phyloP scores from a whole-genome alignment of 768 basidiomycete genomes.

The Leucogyrophana mollusca region DNA sequence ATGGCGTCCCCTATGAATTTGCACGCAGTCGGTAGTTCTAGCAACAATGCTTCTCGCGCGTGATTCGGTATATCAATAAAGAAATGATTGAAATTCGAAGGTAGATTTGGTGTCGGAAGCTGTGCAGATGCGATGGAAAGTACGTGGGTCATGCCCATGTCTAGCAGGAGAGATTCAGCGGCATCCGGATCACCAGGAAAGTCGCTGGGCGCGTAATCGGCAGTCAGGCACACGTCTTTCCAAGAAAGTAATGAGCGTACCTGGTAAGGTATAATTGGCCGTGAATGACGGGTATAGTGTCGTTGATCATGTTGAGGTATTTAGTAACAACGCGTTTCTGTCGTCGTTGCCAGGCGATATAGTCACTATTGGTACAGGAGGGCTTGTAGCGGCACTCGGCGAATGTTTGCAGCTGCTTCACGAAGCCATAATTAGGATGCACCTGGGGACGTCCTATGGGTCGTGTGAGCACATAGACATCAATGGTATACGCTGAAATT shows the following conservation, averaged over 20 bases:
- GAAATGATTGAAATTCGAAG: constrained; percentile 32
- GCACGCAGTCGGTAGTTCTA: constrained; percentile 46
- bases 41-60: constrained; percentile 39
- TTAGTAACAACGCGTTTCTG: constrained; percentile 51
- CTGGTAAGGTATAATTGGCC: constrained; percentile 52
- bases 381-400: constrained; percentile 49
- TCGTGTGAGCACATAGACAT: constrained; percentile 7
- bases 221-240: neutral
- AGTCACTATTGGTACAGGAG: constrained; percentile 39
- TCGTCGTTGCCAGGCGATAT: constrained; percentile 58
- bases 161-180: constrained; percentile 47
- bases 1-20: constrained; percentile 45
- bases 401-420: constrained; percentile 58
- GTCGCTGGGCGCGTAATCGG: constrained; percentile 34
- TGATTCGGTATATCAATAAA: constrained; percentile 43
- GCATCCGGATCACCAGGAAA: constrained; percentile 54
- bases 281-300: constrained; percentile 51
- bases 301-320: constrained; percentile 50
- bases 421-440: constrained; percentile 48
- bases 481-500: constrained; percentile 13
- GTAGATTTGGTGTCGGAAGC: constrained; percentile 30
- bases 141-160: constrained; percentile 53
- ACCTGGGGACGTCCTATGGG: constrained; percentile 35
- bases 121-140: constrained; percentile 56
- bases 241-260: constrained; percentile 20